These are phyloP conservation scores for Phoma sp. DNA, from an alignment of 2,329 filamentous ascomycete genomes.

Conservation along the genomic window DNA sequence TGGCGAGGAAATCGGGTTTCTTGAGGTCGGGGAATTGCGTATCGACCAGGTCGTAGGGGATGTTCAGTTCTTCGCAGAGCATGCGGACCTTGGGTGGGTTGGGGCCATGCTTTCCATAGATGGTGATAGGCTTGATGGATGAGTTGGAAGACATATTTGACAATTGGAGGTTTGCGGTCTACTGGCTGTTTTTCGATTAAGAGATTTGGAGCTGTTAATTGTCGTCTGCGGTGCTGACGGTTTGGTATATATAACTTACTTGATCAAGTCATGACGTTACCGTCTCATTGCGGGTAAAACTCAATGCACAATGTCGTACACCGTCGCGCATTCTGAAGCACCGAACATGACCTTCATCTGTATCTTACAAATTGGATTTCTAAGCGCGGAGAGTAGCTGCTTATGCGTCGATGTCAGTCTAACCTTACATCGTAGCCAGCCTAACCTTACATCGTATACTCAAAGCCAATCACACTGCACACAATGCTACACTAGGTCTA, in stretches of 20 bases:
- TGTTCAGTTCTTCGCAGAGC: constrained; percentile 53
- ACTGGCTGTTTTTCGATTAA: neutral
- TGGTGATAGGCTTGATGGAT: constrained; percentile 29
- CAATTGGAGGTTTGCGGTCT: neutral
- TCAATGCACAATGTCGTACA: neutral
- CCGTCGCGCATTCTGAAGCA: neutral
- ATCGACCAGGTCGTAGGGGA: constrained; percentile 51
- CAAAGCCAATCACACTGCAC: neutral
- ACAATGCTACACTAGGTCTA: neutral
- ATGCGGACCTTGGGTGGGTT: constrained; percentile 57
- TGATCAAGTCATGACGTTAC: neutral
- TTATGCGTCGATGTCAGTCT: neutral
- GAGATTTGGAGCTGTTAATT: neutral
- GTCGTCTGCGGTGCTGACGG: neutral
- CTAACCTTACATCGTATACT: neutral
- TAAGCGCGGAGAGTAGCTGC: neutral
- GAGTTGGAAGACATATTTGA: constrained; percentile 13
- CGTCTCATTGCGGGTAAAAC: neutral
- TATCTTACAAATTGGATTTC: neutral
- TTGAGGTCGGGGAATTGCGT: constrained; percentile 53
- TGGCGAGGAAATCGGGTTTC: constrained; percentile 45
- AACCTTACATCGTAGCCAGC: neutral
- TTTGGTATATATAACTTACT: neutral
- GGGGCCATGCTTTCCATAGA: constrained; percentile 39
- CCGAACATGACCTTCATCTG: neutral